Base-by-base conservation (phyloP, 176 grass and related monocot genomes). In the Hordeum marinum region DNA sequence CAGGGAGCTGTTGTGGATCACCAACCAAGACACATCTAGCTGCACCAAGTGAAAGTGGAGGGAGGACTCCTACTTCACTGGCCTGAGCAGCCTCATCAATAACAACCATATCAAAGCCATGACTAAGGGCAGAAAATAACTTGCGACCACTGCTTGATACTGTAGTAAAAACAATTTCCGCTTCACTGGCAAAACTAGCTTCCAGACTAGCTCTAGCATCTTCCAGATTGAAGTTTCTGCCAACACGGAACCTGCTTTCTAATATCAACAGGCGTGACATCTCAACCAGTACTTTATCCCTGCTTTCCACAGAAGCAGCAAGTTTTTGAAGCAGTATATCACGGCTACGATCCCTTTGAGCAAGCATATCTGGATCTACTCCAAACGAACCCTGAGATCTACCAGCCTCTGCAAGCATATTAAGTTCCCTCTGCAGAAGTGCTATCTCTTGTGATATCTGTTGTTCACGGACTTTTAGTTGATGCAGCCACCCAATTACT, bases 21-120 rank as follows among this genome's bases (percentile, higher is more conserved):
- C 95, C 95, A 79, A 98, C 95, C 77, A 98, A 84, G 66, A 98
- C 95, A 83, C 95, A 98, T 80, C 95, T 91, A 80, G 95, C 95
- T 52, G 95, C 95, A 88, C 95, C 95, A 8, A 98, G 95, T 17
- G 95, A 80, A 48, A 98, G 85, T 13, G 95, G 75, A 1, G 97
- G 97, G 25, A 99, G 90, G 39, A 94, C 87, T 78, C 88, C 97
- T 79, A 99, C 91, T 90, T 99, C 97, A 88, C 97, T 99, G 37
- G 97, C 97, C 62, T 99, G 97, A 82, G 97, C 97, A 68, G 97
- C 97, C 82, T 99, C 97, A 89, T 99, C 97, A 73, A 99, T 96
- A 50, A 99, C 97, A 9, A 99, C 94, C 97, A 99, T 99, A 89
- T 99, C 97, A 72, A 99, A 99, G 63, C 97, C 97, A 89, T 99